Percentiles rank a stretch among this genome's conserved stretches.
Conservation (phyloP, 1,284 basidiomycete genomes). For the Stygiomarasmius scandens region DNA sequence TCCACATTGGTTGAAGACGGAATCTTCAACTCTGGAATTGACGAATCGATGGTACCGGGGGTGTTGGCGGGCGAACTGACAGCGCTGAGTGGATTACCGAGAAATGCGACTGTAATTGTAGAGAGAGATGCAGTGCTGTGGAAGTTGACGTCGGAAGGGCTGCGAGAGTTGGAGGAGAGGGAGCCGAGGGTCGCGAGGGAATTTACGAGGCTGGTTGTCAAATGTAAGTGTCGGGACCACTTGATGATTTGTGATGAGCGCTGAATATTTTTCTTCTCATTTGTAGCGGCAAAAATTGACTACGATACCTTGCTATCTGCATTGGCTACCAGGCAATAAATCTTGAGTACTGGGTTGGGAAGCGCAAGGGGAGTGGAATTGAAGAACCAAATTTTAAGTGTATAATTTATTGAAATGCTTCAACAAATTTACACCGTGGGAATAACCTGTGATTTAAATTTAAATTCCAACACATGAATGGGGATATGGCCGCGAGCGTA, state of each 20-base stretch:
- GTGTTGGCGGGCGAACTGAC: conserved; percentile 89
- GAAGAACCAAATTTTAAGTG: no score
- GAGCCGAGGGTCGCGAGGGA: conserved; percentile 64
- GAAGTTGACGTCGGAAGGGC: conserved; percentile 65
- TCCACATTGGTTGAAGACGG: not conserved
- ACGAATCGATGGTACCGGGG: conserved; percentile 92
- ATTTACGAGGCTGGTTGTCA: conserved; percentile 78
- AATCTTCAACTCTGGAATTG: conserved; percentile 23
- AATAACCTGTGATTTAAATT: no score
- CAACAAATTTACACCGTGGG: no score
- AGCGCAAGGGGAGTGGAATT: no score
- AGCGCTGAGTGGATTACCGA: conserved; percentile 70
- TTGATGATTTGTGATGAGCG: conserved; percentile 6
- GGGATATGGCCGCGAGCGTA: no score
- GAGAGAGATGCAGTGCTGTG: conserved; percentile 81
- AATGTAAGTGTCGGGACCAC: conserved; percentile 57
- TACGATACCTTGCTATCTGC: conserved; percentile 76
- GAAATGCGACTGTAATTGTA: conserved; percentile 87
- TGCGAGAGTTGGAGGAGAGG: conserved; percentile 66
- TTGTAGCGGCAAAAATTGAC: conserved; percentile 74
- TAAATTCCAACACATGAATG: no score
- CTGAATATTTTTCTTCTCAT: not conserved
- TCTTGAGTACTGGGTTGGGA: no score
- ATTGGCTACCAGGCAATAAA: conserved; percentile 11
- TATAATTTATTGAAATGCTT: no score